phyloP scores from a whole-genome alignment of 2,329 filamentous ascomycete genomes.

The Trichothecium roseum region DNA sequence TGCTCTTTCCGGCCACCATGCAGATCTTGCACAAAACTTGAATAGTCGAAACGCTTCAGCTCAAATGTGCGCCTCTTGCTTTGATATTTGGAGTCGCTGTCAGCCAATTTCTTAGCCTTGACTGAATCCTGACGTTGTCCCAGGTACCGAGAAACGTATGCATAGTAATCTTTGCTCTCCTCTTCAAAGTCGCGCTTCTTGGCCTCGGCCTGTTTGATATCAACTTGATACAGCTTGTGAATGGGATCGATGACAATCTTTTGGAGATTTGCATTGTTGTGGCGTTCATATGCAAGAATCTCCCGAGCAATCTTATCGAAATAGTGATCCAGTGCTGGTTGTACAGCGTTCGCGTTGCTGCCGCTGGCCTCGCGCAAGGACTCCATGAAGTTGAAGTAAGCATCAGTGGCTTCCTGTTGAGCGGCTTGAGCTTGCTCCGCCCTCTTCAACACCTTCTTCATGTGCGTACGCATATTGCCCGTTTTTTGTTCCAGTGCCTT shows the following conservation, averaged over 20 bases:
- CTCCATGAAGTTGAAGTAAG: slow-evolving; percentile 72
- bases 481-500: slow-evolving; percentile 95
- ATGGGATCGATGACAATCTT: slow-evolving; percentile 93
- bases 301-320: slow-evolving; percentile 94
- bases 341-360: slow-evolving; percentile 93
- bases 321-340: slow-evolving; percentile 93
- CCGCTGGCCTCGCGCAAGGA: slow-evolving; percentile 77
- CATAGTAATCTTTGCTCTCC: slow-evolving; percentile 97
- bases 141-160: slow-evolving; percentile 90
- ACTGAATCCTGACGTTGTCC: slow-evolving; percentile 90
- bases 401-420: slow-evolving; percentile 77
- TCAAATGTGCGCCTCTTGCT: slow-evolving; percentile 90
- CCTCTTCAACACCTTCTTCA: slow-evolving; percentile 92
- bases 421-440: slow-evolving; percentile 81
- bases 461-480: slow-evolving; percentile 81
- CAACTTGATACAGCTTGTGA: slow-evolving; percentile 80
- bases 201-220: slow-evolving; percentile 94
- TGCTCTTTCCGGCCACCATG: slow-evolving; percentile 98
- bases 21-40: slow-evolving; percentile 98
- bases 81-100: slow-evolving; percentile 95
- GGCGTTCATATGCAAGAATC: slow-evolving; percentile 76
- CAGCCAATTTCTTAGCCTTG: slow-evolving; percentile 92
- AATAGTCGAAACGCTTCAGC: slow-evolving; percentile 96
- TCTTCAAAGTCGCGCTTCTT: slow-evolving; percentile 99
- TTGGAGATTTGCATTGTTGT: slow-evolving; percentile 76